These are phyloP conservation scores for Gastrodia elata DNA, from an alignment of 106 monocot genomes.

Conservation along the genomic window DNA sequence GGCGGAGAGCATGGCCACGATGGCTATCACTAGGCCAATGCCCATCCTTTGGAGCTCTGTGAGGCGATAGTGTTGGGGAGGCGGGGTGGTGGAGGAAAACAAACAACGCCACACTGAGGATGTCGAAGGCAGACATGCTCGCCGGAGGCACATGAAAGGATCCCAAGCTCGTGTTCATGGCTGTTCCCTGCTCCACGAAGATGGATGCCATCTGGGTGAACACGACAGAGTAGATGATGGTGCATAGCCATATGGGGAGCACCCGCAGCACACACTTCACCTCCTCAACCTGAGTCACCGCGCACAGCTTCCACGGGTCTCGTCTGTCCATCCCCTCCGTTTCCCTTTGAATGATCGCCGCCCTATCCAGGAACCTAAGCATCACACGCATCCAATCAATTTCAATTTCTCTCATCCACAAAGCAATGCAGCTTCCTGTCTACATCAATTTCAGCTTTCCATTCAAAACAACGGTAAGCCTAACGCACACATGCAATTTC, in stretches of 20 bases:
- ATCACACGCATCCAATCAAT: too few species aligned
- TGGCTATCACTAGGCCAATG: slow-evolving; percentile 5
- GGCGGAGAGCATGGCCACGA: slow-evolving; percentile 10
- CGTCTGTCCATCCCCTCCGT: background rate
- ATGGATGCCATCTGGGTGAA: slow-evolving; percentile 25
- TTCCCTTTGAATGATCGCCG: slow-evolving; percentile 4
- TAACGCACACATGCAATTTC: too few species aligned
- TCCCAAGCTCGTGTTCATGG: slow-evolving; percentile 17
- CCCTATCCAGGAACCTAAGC: slow-evolving; percentile 21
- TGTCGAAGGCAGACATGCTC: slow-evolving; percentile 20
- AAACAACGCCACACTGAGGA: slow-evolving; percentile 19
- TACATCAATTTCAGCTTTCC: too few species aligned
- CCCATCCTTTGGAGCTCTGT: slow-evolving; percentile 10
- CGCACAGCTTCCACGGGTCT: slow-evolving; percentile 18
- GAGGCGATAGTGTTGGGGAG: background rate
- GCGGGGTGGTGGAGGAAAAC: slow-evolving; percentile 11
- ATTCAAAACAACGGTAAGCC: too few species aligned
- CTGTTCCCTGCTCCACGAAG: slow-evolving; percentile 34
- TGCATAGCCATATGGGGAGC: slow-evolving; percentile 31
- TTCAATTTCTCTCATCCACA: too few species aligned
- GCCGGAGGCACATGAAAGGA: slow-evolving; percentile 26
- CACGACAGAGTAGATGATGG: slow-evolving; percentile 23
- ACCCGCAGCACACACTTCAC: slow-evolving; percentile 30
- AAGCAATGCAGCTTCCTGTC: too few species aligned
- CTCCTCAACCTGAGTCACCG: slow-evolving; percentile 21